Conservation (phyloP, 768 basidiomycete genomes). For the Favolaschia claudopus region DNA sequence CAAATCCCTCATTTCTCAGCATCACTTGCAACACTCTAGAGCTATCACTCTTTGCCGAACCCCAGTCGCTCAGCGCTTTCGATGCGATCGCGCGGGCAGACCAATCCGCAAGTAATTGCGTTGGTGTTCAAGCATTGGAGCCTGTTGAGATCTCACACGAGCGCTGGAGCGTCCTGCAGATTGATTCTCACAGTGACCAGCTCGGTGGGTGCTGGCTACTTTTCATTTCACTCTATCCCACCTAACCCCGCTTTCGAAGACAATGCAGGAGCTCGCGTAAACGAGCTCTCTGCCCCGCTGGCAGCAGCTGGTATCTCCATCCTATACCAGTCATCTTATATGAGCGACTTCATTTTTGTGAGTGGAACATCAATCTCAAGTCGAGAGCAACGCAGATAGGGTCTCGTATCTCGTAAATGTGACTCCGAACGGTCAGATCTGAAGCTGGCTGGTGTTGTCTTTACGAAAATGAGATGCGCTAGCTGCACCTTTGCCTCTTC, state of each 20-base stretch:
- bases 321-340: conserved; percentile 83
- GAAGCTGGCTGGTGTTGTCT: too few species aligned
- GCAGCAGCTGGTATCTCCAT: conserved; percentile 83
- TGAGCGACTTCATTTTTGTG: conserved; percentile 85
- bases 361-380: too few species aligned
- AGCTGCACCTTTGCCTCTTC: neutral
- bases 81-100: conserved; percentile 67
- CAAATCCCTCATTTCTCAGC: conserved; percentile 72
- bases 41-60: conserved; percentile 76
- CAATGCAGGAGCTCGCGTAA: conserved; percentile 74
- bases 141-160: conserved; percentile 76
- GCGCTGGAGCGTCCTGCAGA: conserved; percentile 81
- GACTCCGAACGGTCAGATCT: too few species aligned
- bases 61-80: conserved; percentile 63
- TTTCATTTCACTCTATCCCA: conserved; percentile 10
- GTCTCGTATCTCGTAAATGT: too few species aligned
- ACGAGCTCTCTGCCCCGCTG: conserved; percentile 78
- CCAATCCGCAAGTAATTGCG: conserved; percentile 30
- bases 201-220: conserved; percentile 53
- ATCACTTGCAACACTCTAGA: conserved; percentile 83
- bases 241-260: conserved; percentile 46
- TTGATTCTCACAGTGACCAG: conserved; percentile 79
- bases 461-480: too few species aligned
- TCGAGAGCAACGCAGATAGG: too few species aligned
- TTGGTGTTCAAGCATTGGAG: conserved; percentile 39